These are phyloP conservation scores for Boehmeria nivea DNA, from an alignment of 306 rosid genomes.

Conservation along the genomic window DNA sequence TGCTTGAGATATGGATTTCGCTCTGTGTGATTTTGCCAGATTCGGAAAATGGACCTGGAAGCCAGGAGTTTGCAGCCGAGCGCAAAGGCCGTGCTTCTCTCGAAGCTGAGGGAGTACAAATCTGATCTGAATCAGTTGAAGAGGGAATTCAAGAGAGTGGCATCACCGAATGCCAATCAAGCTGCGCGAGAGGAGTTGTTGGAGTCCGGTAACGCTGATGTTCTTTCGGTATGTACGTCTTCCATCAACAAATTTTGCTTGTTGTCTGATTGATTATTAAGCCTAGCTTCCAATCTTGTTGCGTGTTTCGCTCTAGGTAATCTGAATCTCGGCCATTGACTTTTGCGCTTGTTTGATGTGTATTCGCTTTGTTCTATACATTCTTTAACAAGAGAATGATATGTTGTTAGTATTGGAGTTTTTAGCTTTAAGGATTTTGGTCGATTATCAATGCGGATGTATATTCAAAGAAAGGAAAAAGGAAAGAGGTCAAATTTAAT, in stretches of 20 bases:
- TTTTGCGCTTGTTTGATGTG: not conserved
- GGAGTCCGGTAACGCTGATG: conserved; percentile 57
- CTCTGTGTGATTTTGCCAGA: conserved; percentile 26
- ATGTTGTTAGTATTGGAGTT: too few species aligned
- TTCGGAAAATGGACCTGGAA: conserved; percentile 90
- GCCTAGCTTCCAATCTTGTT: not conserved
- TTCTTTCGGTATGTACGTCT: conserved; percentile 59
- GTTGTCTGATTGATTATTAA: not conserved
- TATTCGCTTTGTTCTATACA: too few species aligned
- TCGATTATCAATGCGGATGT: too few species aligned
- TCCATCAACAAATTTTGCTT: too few species aligned
- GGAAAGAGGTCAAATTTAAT: too few species aligned
- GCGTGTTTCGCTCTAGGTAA: not conserved
- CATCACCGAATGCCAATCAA: conserved; percentile 66
- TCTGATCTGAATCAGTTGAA: conserved; percentile 74
- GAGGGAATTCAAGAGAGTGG: conserved; percentile 66
- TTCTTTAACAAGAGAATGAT: too few species aligned
- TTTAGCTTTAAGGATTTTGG: too few species aligned
- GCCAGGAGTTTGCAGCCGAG: conserved; percentile 87
- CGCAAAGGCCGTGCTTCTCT: conserved; percentile 68
- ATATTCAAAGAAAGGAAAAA: too few species aligned
- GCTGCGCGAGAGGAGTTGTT: conserved; percentile 68
- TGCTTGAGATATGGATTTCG: conserved; percentile 9
- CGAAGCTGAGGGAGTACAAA: conserved; percentile 83
- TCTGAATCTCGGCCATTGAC: not conserved